Evolutionary conservation across 345 rosid genomes (phyloP), one percentile per base, ranked within the genome.

Genomic region (Dipteronia dyeriana): DNA sequence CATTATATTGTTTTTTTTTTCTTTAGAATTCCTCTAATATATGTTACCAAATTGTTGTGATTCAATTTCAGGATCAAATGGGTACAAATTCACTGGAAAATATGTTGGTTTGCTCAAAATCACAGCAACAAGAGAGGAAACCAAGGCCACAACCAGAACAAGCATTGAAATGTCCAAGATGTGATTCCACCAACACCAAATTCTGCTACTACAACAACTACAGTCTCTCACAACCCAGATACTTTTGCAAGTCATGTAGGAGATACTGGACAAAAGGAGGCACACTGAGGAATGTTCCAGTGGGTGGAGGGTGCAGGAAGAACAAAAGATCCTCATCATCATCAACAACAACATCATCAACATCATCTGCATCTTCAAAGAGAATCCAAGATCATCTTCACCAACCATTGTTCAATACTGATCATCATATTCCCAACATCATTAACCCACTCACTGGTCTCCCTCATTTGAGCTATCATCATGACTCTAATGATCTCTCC

Each of bases 251-350:
- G 81, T 87, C 92, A 26, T 92, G 97, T 86, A 82, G 94, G 65
- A 84, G 97, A 85, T 92, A 92, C 77, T 92, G 97, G 97, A 92
- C 97, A 66, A 92, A 90, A 87, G 97, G 97, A 9, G 97, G 97
- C 66, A 90, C 94, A 6, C 87, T 92, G 23, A 82, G 97, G 49
- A 90, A 92, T 60, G 92, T 92, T 49, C 97, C 97, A 3, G 94
- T 92, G 0, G 97, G 97, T n/a, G 97, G 97, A 9, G 94, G 97
- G 22, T 92, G 97, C 77, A 82, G 97, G 82, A 88, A 91, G 80
- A 92, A 87, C 91, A 89, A 80, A 80, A 81, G 94, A 49, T 89
- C 93, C 0, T 82, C 93, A 13, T 82, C 92, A 0, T 85, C 93
- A 22, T 82, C 86, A 34, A 34, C 38, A 34, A 34, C 38, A 34